Evolutionary conservation across 441 rosid genomes (phyloP).

Genomic region (Melastoma candidum): DNA sequence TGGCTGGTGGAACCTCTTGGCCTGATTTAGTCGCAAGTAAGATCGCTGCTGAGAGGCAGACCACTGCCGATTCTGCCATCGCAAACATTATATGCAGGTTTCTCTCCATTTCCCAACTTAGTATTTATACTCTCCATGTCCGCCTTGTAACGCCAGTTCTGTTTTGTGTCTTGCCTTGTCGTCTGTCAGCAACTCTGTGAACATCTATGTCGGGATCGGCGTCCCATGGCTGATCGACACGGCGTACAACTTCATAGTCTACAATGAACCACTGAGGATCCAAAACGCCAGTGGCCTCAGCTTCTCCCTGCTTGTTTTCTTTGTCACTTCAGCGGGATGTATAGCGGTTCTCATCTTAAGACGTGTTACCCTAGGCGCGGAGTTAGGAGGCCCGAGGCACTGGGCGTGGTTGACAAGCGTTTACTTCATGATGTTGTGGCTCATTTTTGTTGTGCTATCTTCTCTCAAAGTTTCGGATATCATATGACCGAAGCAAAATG

Average conservation of each 20-base stretch:
- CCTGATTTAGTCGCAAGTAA: slow-evolving; percentile 93
- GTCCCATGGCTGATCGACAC: slow-evolving; percentile 88
- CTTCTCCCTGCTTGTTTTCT: slow-evolving; percentile 78
- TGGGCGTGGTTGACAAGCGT: slow-evolving; percentile 80
- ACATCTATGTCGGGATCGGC: slow-evolving; percentile 80
- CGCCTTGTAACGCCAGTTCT: neutral
- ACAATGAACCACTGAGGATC: slow-evolving; percentile 56
- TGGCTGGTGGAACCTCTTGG: slow-evolving; percentile 91
- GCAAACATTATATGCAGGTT: slow-evolving; percentile 98
- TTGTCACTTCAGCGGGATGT: slow-evolving; percentile 66
- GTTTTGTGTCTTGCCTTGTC: slow-evolving; percentile 4
- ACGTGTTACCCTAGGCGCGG: slow-evolving; percentile 69
- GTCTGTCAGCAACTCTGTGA: slow-evolving; percentile 67
- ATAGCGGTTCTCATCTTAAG: slow-evolving; percentile 69
- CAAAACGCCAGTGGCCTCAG: slow-evolving; percentile 67
- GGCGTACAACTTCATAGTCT: slow-evolving; percentile 57
- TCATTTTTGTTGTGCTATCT: too few relatives aligned
- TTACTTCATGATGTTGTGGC: slow-evolving; percentile 74
- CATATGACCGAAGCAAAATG: too few relatives aligned
- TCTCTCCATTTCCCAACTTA: neutral
- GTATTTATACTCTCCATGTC: neutral
- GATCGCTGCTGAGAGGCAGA: slow-evolving; percentile 91
- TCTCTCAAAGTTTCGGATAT: too few relatives aligned
- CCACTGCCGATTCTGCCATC: slow-evolving; percentile 85
- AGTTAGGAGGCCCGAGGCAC: slow-evolving; percentile 78